Evolutionary conservation across 2,329 filamentous ascomycete species (phyloP), one percentile per base, ranked within the genome.

Genomic region (Cryphonectria naterciae): DNA sequence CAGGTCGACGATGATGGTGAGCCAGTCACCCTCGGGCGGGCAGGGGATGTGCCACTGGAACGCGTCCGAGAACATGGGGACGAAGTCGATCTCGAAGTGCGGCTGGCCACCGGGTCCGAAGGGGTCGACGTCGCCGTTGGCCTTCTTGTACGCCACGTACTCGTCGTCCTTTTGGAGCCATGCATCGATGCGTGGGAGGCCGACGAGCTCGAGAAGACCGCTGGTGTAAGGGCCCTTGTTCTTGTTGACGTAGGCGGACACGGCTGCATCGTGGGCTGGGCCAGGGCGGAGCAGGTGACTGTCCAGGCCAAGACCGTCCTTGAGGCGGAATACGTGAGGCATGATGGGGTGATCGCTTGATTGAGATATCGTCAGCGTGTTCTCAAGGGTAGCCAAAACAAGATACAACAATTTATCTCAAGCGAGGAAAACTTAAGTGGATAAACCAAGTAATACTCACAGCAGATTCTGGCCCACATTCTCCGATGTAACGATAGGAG

Each of bases 381-480:
- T 11, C 10, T 58, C 15, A 32, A 32, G 6, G 15, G 4, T 11
- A 11, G 1, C 10, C 37, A 28, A 58, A 56, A 58, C 11, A 25
- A 25, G 54, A 58, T 17, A 17, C 2, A 58, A 13, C 13, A 39
- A 39, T 37, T 37, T 11, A 3, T 15, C n/a, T 15, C n/a, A 32
- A 19, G 28, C 15, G n/a, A 58, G n/a, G n/a, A 58, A 2, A n/a
- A 10, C n/a, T n/a, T n/a, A n/a, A n/a, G n/a, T n/a, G n/a, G n/a
- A n/a, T n/a, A n/a, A n/a, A n/a, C n/a, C 5, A 11, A 25, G 3
- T 17, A 43, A 43, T n/a, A 62, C 60, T 39, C 39, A 63, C 60
- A 89, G 82, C 4, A 92, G 82, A 79, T 92, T 90, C 70, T 85
- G 86, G 6, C 90, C 90, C 3, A 93, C 89, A 61, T 90, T 88